A percentile compares a stretch with the other conserved stretches of the same genome.
These are phyloP conservation scores for Ilex paraguariensis DNA, from an alignment of 305 asterid genomes.

Conservation along the genomic window DNA sequence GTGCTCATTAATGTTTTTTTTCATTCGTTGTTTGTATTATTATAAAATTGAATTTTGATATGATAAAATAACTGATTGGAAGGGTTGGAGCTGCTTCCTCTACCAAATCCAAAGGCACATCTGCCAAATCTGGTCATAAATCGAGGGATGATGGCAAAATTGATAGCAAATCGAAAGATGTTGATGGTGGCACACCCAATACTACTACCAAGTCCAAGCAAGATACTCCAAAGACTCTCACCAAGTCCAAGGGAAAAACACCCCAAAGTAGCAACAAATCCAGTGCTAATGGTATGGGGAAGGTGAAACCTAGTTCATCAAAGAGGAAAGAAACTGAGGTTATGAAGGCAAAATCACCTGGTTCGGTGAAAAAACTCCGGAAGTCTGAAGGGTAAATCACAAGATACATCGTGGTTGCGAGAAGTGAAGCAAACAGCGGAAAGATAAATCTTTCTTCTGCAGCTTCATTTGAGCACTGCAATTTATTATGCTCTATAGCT, in stretches of 20 bases:
- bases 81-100: conserved; percentile 24
- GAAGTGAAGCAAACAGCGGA: conserved; percentile 44
- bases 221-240: conserved; percentile 33
- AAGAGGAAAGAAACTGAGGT: conserved; percentile 54
- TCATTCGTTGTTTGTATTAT: neutral
- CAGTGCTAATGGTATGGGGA: conserved; percentile 26
- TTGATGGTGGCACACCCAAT: conserved; percentile 27
- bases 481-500: no score
- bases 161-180: conserved; percentile 44
- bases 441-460: conserved; percentile 39
- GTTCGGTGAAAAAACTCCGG: conserved; percentile 32
- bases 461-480: no score
- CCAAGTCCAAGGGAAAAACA: conserved; percentile 48
- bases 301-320: conserved; percentile 41
- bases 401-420: conserved; percentile 37
- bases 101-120: conserved; percentile 46
- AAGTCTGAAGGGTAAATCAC: conserved; percentile 39
- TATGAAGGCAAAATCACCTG: conserved; percentile 34
- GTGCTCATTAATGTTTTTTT: conserved; percentile 4
- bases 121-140: conserved; percentile 41
- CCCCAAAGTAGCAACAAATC: conserved; percentile 32
- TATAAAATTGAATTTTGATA: no score
- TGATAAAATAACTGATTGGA: neutral
- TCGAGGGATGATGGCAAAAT: conserved; percentile 45
- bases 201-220: conserved; percentile 44